Percentiles rank a stretch among this genome's conserved stretches.
phyloP scores from a whole-genome alignment of 371 early-diverging fungal genomes.

The Mortierella sp. region DNA sequence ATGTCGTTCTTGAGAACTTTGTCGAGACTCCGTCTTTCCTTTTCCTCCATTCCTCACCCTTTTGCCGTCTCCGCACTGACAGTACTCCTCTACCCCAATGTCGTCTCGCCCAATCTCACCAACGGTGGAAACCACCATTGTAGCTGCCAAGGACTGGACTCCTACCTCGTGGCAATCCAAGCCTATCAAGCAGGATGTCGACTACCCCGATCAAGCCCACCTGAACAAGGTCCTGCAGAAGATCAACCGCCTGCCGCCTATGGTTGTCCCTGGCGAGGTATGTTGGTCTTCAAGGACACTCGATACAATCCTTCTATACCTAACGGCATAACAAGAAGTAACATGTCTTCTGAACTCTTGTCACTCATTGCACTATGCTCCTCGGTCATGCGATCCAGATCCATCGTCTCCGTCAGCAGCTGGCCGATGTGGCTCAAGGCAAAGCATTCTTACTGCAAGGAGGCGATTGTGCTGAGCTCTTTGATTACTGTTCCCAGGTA shows the following conservation, averaged over 20 bases:
- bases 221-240: constrained; percentile 79
- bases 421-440: constrained; percentile 89
- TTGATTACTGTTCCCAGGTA: constrained; percentile 94
- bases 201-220: constrained; percentile 81
- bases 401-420: constrained; percentile 82
- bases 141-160: constrained; percentile 70
- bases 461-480: constrained; percentile 98
- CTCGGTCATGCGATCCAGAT: constrained; percentile 63
- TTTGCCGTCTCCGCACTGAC: constrained; percentile 4
- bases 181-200: constrained; percentile 91
- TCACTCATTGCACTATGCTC: neutral
- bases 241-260: constrained; percentile 86
- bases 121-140: constrained; percentile 21
- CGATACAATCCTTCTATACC: too few relatives aligned
- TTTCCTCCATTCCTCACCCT: neutral
- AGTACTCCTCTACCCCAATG: constrained; percentile 3
- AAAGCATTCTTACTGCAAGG: constrained; percentile 96
- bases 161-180: constrained; percentile 85
- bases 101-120: constrained; percentile 30
- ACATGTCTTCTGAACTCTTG: neutral
- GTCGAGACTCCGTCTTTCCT: neutral
- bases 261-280: constrained; percentile 92
- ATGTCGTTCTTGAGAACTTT: neutral
- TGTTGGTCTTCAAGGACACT: neutral
- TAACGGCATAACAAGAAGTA: neutral